Conservation (phyloP, 768 basidiomycete species). For the Boletus reticuloceps region DNA sequence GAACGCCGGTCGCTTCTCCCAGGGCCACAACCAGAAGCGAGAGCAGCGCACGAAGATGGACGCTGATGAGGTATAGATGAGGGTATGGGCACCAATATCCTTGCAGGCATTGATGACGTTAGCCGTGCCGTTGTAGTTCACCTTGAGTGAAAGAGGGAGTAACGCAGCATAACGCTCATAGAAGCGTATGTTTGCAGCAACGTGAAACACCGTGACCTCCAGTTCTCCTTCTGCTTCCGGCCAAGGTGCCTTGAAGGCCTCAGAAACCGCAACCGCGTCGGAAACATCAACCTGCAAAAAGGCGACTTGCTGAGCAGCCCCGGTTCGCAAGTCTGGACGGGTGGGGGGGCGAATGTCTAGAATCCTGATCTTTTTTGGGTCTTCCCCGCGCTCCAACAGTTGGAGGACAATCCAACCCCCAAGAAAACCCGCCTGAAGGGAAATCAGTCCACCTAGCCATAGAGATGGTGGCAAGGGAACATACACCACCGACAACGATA, state of each 20-base stretch:
- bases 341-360: slow-evolving; percentile 64
- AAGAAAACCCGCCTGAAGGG: slow-evolving; percentile 61
- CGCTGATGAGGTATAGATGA: slow-evolving; percentile 75
- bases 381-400: slow-evolving; percentile 67
- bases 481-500: slow-evolving; percentile 73
- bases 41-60: slow-evolving; percentile 57
- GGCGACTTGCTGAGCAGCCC: slow-evolving; percentile 48
- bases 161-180: slow-evolving; percentile 60
- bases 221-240: slow-evolving; percentile 31
- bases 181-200: slow-evolving; percentile 75
- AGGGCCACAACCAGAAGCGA: slow-evolving; percentile 72
- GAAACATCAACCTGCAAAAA: slow-evolving; percentile 62
- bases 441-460: background rate
- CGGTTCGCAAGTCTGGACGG: slow-evolving; percentile 53
- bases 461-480: slow-evolving; percentile 23
- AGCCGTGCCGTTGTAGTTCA: slow-evolving; percentile 66
- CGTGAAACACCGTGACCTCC: slow-evolving; percentile 67
- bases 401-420: slow-evolving; percentile 78
- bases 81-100: slow-evolving; percentile 48
- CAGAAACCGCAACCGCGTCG: slow-evolving; percentile 48
- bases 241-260: slow-evolving; percentile 68
- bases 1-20: slow-evolving; percentile 56
- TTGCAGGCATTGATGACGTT: slow-evolving; percentile 64
- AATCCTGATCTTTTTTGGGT: slow-evolving; percentile 60
- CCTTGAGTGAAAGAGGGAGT: slow-evolving; percentile 50